Evolutionary conservation across 108 stramenopile genomes (phyloP), one percentile per base, ranked within the genome.

Genomic region (Pseudonitzschia delicatissima): DNA sequence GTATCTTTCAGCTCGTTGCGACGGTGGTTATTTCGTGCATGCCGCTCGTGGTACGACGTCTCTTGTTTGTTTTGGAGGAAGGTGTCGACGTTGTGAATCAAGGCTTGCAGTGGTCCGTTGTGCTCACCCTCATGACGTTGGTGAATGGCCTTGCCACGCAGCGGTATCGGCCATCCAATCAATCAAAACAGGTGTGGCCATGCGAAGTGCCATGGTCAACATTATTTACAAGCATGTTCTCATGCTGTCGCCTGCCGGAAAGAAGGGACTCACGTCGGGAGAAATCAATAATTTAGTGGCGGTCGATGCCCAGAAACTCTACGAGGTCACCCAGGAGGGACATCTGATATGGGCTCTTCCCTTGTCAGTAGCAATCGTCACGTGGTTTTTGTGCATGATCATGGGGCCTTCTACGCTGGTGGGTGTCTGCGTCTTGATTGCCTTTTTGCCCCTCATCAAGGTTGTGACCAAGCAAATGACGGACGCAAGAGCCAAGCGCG

Each of bases 341-440:
- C 91, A 96, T 79, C 66, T 94, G 53, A 61, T 93, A 17, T 96
- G 96, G 96, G 77, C 85, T 51, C 68, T 87, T 17, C 96, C 96
- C 5, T 64, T 96, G 1, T 69, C 68, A 32, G 81, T 94, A 76
- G 45, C 81, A 3, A 23, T 96, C 21, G 96, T 94, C n/a, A 75
- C 83, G 7, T 59, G 85, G 11, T 72, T 83, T 29, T 53, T 96
- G 48, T 52, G 82, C 0, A n/a, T 76, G 1, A 66, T 88, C 12
- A 57, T 93, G 40, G 93, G 93, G 7, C 82, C 82, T n/a, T 67
- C 73, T 1, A 87, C 85, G 40, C 57, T 90, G 1, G 80, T 90
- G 27, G 96, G 96, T 4, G 79, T 94, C 33, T 77, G 58, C 0
- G 64, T 80, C 1, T 50, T 96, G 27, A 49, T 93, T 40, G 26